Base-by-base conservation (phyloP, 2,329 filamentous ascomycete genomes). In the Colletotrichum simmondsii region DNA sequence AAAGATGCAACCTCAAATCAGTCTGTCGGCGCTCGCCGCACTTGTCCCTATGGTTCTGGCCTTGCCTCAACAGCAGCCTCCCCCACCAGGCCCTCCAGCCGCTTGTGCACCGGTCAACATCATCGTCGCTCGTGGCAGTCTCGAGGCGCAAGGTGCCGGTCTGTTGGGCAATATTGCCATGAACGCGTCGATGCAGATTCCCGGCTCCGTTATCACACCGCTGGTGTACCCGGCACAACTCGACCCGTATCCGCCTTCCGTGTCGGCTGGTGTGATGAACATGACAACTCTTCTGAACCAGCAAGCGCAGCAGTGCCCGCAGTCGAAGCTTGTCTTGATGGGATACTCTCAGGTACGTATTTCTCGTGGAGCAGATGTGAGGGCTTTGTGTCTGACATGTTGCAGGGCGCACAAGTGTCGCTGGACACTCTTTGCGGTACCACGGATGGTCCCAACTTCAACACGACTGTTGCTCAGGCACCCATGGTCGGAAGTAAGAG, bases 221-320 rank as follows among this genome's bases (percentile, higher is more conserved):
- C 75, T 85, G 53, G 78, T 82, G 63, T 86, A 86, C 75, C 84
- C 84, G 28, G 84, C 84, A n/a, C 76, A 78, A 14, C 71, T 83
- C 12, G 73, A 76, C 4, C 63, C 70, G 59, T 86, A 86, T 71
- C 62, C 75, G 14, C 75, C 74, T 2, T 86, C 84, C 2, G 83
- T 83, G 69, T 68, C 54, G 30, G 77, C 77, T 4, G 84, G 84
- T 32, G 78, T 79, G 35, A 46, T 77, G 64, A 78, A 76, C 52
- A 73, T 85, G 77, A 80, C 77, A 16, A 49, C 76, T 26, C 75
- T 77, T 58, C 71, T 86, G 46, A 74, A 72, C 16, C 70, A 77
- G 35, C 84, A 86, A 68, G 74, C 77, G 68, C 67, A 76, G 46
- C 75, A 76, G 5, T 86, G 84, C 52, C 83, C 84, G 1, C 74